Percentiles rank a stretch among this genome's conserved stretches.
These are phyloP conservation scores for Cryptococcus wingfieldii DNA, from an alignment of 1,284 basidiomycete species.

Conservation along the genomic window DNA sequence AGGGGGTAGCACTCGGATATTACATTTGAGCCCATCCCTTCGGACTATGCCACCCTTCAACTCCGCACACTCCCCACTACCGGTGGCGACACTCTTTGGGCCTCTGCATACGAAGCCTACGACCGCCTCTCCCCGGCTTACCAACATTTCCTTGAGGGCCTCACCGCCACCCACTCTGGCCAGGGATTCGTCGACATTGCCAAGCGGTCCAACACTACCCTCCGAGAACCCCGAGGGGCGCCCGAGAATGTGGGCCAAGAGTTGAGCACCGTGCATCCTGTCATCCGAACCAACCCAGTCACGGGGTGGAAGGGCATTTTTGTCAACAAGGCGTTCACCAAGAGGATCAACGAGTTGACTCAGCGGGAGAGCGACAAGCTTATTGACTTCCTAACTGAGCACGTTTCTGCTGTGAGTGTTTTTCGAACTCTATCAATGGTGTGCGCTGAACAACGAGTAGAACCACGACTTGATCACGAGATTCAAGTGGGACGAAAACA, in stretches of 20 bases:
- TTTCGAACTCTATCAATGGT: too few species aligned
- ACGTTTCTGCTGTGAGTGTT: constrained; percentile 17
- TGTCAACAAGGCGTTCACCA: constrained; percentile 62
- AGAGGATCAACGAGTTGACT: constrained; percentile 59
- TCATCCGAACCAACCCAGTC: constrained; percentile 50
- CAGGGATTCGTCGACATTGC: constrained; percentile 55
- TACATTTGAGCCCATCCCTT: constrained; percentile 64
- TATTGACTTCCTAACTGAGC: constrained; percentile 48
- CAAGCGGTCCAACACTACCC: constrained; percentile 6
- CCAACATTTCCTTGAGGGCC: constrained; percentile 32
- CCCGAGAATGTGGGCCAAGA: constrained; percentile 59
- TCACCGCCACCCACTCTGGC: constrained; percentile 55
- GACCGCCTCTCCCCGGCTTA: constrained; percentile 50
- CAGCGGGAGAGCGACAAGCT: constrained; percentile 54
- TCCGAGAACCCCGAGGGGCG: constrained; percentile 51
- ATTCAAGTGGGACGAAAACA: constrained; percentile 50
- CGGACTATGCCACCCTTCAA: constrained; percentile 39
- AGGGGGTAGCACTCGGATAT: constrained; percentile 54
- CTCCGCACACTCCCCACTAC: constrained; percentile 21
- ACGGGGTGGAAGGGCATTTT: constrained; percentile 76
- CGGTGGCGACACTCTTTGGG: constrained; percentile 50
- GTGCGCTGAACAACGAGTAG: too few species aligned
- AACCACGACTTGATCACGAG: constrained; percentile 60
- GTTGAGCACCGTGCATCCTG: constrained; percentile 61
- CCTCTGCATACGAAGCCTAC: constrained; percentile 59